Conservation (phyloP, 192 early-diverging fungal species). For the Backusella luteola region DNA sequence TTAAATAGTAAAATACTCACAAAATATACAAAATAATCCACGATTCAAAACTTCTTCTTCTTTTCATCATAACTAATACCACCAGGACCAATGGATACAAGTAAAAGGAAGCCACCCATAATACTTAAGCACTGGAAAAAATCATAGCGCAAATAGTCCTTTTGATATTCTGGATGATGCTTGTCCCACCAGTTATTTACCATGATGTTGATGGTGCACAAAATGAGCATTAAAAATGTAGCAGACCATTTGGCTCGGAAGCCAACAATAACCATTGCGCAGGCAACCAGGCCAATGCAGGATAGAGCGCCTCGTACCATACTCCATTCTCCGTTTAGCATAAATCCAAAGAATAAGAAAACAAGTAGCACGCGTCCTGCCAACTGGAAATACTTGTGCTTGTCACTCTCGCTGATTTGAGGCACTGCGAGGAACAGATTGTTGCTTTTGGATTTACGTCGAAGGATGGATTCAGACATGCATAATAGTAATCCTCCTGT, state of each 20-base stretch:
- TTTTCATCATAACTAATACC: conserved; percentile 95
- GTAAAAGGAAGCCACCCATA: conserved; percentile 91
- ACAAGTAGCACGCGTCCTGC: conserved; percentile 90
- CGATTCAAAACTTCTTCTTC: conserved; percentile 84
- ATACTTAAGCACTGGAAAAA: conserved; percentile 99
- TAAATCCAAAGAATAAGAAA: conserved; percentile 86
- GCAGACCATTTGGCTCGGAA: conserved; percentile 98
- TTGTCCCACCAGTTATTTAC: conserved; percentile 97
- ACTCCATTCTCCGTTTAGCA: conserved; percentile 81
- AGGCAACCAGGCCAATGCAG: conserved; percentile 76
- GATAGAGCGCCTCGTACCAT: conserved; percentile 65
- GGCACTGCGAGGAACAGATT: conserved; percentile 88
- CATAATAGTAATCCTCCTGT: conserved; percentile 92
- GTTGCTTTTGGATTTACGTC: conserved; percentile 46
- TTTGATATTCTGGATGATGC: conserved; percentile 73
- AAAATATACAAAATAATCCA: neutral
- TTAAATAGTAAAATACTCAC: neutral
- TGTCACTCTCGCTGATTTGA: conserved; percentile 75
- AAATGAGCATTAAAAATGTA: conserved; percentile 82
- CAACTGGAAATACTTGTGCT: conserved; percentile 85
- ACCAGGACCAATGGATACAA: conserved; percentile 88
- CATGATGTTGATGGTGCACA: conserved; percentile 85
- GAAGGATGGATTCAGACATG: conserved; percentile 72
- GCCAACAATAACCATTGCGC: conserved; percentile 92
- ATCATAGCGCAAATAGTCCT: conserved; percentile 96